Evolutionary conservation across 306 rosid genomes (phyloP).

Genomic region (Vigna nakashimae): DNA sequence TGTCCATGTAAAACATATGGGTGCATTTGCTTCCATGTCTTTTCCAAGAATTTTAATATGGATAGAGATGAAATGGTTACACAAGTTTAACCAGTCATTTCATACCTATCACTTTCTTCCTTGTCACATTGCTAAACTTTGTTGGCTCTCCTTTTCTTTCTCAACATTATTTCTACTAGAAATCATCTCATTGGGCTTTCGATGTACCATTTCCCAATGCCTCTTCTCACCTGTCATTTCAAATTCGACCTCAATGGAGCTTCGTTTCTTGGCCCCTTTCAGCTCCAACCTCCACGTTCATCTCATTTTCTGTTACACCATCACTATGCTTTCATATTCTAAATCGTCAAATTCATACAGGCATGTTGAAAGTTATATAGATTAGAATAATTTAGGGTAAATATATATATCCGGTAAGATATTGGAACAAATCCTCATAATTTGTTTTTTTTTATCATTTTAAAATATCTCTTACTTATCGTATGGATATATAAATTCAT

Average conservation of each 20-base stretch:
- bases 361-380: too few relatives aligned
- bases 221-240: slow-evolving; percentile 34
- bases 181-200: slow-evolving; percentile 24
- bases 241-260: slow-evolving; percentile 32
- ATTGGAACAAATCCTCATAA: rapidly evolving
- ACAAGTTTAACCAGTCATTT: not conserved
- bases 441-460: too few relatives aligned
- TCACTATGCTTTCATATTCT: not conserved
- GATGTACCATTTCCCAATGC: not conserved
- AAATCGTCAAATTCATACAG: too few relatives aligned
- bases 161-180: not conserved
- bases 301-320: slow-evolving; percentile 8
- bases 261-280: slow-evolving; percentile 43
- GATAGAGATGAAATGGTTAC: slow-evolving; percentile 23
- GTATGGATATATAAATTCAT: too few relatives aligned
- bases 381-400: too few relatives aligned
- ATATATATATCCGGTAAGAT: too few relatives aligned
- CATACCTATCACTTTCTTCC: slow-evolving; percentile 19
- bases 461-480: too few relatives aligned
- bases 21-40: slow-evolving; percentile 10
- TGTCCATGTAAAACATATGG: slow-evolving; percentile 2
- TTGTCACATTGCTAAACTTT: slow-evolving; percentile 6
- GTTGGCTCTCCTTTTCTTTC: slow-evolving; percentile 9
- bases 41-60: not conserved
- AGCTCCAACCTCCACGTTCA: slow-evolving; percentile 10